These are phyloP conservation scores for Globisporangium carolinianum DNA, from an alignment of 352 stramenopile species.

Conservation along the genomic window DNA sequence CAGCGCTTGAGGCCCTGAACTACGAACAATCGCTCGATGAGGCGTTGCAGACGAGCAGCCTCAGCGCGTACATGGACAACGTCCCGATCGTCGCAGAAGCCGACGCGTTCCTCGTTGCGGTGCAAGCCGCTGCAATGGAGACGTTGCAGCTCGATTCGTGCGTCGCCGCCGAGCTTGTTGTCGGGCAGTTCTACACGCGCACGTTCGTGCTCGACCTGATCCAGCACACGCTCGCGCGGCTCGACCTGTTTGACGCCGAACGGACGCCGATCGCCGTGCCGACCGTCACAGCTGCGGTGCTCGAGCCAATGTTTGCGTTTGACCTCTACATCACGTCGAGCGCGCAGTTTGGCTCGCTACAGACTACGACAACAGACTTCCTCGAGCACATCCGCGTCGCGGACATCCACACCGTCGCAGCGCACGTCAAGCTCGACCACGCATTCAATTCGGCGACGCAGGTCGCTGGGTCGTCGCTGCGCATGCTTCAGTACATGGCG, in stretches of 20 bases:
- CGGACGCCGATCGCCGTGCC: slow-evolving; percentile 15
- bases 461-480: slow-evolving; percentile 26
- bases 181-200: slow-evolving; percentile 33
- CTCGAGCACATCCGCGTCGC: slow-evolving; percentile 22
- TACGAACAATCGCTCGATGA: slow-evolving; percentile 17
- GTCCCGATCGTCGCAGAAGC: slow-evolving; percentile 19
- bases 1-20: slow-evolving; percentile 23
- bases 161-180: slow-evolving; percentile 27
- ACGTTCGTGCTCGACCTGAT: slow-evolving; percentile 27
- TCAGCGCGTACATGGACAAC: slow-evolving; percentile 19
- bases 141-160: slow-evolving; percentile 26
- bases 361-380: slow-evolving; percentile 1
- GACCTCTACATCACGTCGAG: slow-evolving; percentile 25
- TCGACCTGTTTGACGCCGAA: slow-evolving; percentile 9
- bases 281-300: slow-evolving; percentile 8
- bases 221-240: slow-evolving; percentile 12
- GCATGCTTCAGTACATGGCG: slow-evolving; percentile 31
- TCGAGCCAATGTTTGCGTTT: slow-evolving; percentile 22
- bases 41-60: slow-evolving; percentile 14
- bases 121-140: slow-evolving; percentile 24
- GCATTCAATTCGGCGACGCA: slow-evolving; percentile 12
- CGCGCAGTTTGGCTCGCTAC: slow-evolving; percentile 1
- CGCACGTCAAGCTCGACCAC: slow-evolving; percentile 29
- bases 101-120: slow-evolving; percentile 31
- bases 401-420: slow-evolving; percentile 9